A percentile compares a stretch with the other conserved stretches of the same genome.
These are phyloP conservation scores for Sporodiniella umbellata DNA, from an alignment of 371 early-diverging fungal genomes.

Conservation along the genomic window DNA sequence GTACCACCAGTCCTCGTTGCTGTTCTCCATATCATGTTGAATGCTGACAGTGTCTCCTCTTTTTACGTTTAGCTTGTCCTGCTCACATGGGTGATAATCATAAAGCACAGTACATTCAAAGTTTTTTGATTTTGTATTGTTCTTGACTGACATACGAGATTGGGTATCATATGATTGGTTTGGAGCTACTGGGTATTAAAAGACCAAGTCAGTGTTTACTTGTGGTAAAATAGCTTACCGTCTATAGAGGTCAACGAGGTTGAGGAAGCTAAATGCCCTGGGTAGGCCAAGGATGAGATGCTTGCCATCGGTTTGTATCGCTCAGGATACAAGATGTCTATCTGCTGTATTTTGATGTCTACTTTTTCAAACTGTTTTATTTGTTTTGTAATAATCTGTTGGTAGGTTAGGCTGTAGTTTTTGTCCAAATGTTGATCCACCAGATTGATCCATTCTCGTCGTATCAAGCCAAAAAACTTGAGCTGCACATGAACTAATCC, in stretches of 20 bases:
- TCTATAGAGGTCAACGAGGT: not conserved
- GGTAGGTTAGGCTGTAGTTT: slow-evolving; percentile 3
- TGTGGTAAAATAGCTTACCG: not conserved
- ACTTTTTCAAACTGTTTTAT: slow-evolving; percentile 7
- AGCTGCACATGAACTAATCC: slow-evolving; percentile 63
- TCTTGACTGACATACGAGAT: not conserved
- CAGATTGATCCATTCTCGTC: slow-evolving; percentile 32
- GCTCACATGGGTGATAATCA: slow-evolving; percentile 18
- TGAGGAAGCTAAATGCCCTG: not conserved
- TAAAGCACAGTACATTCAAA: slow-evolving; percentile 21
- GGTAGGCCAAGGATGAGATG: slow-evolving; percentile 1
- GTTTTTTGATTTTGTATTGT: not conserved
- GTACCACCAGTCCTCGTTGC: slow-evolving; percentile 25
- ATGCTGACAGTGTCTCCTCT: slow-evolving; percentile 19
- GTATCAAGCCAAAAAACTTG: slow-evolving; percentile 39
- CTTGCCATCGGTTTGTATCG: slow-evolving; percentile 1
- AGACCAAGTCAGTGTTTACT: not conserved
- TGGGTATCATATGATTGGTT: not conserved
- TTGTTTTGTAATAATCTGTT: slow-evolving; percentile 9
- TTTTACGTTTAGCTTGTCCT: slow-evolving; percentile 19
- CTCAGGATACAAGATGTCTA: slow-evolving; percentile 9
- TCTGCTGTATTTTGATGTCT: slow-evolving; percentile 6
- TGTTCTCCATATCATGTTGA: slow-evolving; percentile 18
- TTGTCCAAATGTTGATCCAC: slow-evolving; percentile 21
- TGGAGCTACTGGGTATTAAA: not conserved